Conservation (phyloP, 139 green algal genomes). For the Zygnema cylindricum region DNA sequence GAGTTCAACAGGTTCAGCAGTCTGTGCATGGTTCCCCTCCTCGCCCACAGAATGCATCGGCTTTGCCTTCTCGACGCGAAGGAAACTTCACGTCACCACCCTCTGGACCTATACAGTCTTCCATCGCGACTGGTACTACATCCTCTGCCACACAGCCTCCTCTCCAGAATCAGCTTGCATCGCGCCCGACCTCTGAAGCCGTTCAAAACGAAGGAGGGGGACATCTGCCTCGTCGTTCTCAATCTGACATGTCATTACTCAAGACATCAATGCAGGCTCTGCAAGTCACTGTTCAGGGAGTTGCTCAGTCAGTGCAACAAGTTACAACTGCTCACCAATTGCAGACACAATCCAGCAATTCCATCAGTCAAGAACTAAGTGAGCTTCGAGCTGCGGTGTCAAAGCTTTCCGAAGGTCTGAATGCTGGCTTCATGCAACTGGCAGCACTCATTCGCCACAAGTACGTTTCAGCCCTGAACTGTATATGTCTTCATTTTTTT, state of each 20-base stretch:
- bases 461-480: too few relatives aligned
- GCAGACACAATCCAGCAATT: neutral
- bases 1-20: too few relatives aligned
- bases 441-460: neutral
- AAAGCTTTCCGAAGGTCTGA: neutral
- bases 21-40: too few relatives aligned
- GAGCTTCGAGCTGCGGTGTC: neutral
- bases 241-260: neutral
- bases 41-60: too few relatives aligned
- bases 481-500: too few relatives aligned
- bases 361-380: neutral
- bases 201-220: neutral
- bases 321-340: neutral
- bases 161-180: neutral
- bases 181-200: neutral
- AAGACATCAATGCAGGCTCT: neutral
- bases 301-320: neutral
- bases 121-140: neutral
- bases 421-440: neutral
- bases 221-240: neutral
- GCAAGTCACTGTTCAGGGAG: neutral
- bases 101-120: neutral
- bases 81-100: neutral
- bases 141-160: too few relatives aligned
- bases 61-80: too few relatives aligned